Evolutionary conservation across 108 stramenopile species (phyloP).

Genomic region (Cylindrotheca fusiformis): DNA sequence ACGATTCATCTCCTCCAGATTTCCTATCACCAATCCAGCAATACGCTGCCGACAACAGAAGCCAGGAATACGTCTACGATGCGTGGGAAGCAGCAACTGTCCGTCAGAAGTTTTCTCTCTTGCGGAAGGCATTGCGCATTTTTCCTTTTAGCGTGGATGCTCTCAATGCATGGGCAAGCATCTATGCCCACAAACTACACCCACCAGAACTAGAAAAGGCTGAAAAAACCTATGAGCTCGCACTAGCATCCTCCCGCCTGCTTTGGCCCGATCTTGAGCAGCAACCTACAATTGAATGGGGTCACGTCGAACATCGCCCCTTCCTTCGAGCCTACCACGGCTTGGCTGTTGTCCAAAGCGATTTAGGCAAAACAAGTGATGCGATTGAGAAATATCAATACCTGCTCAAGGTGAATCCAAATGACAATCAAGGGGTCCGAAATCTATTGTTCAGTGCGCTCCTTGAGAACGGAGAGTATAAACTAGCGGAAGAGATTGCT

Average conservation of each 20-base stretch:
- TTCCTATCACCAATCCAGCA: not conserved
- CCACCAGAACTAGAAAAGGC: not conserved
- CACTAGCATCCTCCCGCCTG: not conserved
- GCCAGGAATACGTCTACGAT: not conserved
- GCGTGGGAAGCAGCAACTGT: not conserved
- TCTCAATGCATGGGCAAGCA: not conserved
- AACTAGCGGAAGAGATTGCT: not conserved
- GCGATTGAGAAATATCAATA: conserved; percentile 4
- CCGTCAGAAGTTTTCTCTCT: not conserved
- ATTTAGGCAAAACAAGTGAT: not conserved
- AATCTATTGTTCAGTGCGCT: not conserved
- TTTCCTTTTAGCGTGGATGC: not conserved
- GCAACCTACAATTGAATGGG: conserved; percentile 4
- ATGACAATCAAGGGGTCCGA: conserved; percentile 3
- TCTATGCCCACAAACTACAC: not conserved
- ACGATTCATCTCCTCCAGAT: conserved; percentile 1
- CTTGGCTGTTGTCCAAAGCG: not conserved
- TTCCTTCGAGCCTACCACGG: not conserved
- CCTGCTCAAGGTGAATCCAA: not conserved
- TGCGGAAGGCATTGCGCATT: not conserved
- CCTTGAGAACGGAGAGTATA: not conserved
- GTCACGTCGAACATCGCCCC: conserved; percentile 7
- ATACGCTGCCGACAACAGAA: not conserved
- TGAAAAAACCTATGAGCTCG: not conserved
- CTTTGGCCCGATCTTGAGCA: conserved; percentile 7